Evolutionary conservation across 495 filamentous ascomycete genomes (phyloP).

Genomic region (Aspergillus campestris): DNA sequence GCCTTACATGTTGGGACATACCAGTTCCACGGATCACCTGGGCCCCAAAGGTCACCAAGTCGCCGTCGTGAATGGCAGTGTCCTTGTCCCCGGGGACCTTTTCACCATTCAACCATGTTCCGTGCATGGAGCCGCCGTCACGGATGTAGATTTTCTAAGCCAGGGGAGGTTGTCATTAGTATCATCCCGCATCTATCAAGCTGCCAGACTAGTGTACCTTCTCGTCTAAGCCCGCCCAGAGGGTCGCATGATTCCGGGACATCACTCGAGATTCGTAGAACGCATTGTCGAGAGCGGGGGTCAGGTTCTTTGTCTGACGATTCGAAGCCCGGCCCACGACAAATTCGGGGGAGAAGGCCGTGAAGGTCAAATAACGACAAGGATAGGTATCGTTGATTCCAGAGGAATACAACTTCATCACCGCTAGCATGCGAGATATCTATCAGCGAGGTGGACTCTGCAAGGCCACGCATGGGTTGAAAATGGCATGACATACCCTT

Average conservation of each 20-base stretch:
- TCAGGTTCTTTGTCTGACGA: constrained; percentile 43
- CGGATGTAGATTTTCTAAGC: constrained; percentile 32
- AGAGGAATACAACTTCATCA: constrained; percentile 18
- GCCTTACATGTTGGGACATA: constrained; percentile 13
- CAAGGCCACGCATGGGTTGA: too few relatives aligned
- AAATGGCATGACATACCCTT: too few relatives aligned
- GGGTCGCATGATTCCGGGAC: constrained; percentile 65
- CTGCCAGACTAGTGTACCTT: constrained; percentile 26
- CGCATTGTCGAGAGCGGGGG: constrained; percentile 48
- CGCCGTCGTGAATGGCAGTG: constrained; percentile 30
- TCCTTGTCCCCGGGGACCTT: constrained; percentile 29
- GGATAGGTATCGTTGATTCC: constrained; percentile 13
- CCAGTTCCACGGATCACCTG: constrained; percentile 44
- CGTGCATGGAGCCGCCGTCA: constrained; percentile 51
- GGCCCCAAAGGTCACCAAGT: constrained; percentile 46
- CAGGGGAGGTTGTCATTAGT: constrained; percentile 10
- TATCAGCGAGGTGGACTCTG: constrained; percentile 6
- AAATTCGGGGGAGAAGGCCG: constrained; percentile 11
- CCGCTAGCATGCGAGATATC: constrained; percentile 12
- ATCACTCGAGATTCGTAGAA: constrained; percentile 78
- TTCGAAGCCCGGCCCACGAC: constrained; percentile 55
- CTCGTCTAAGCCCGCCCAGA: constrained; percentile 35
- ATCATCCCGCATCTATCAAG: not conserved
- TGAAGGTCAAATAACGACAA: constrained; percentile 25
- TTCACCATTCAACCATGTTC: constrained; percentile 42